These are phyloP conservation scores for Trametes villosa DNA, from an alignment of 768 basidiomycete genomes.

Conservation along the genomic window DNA sequence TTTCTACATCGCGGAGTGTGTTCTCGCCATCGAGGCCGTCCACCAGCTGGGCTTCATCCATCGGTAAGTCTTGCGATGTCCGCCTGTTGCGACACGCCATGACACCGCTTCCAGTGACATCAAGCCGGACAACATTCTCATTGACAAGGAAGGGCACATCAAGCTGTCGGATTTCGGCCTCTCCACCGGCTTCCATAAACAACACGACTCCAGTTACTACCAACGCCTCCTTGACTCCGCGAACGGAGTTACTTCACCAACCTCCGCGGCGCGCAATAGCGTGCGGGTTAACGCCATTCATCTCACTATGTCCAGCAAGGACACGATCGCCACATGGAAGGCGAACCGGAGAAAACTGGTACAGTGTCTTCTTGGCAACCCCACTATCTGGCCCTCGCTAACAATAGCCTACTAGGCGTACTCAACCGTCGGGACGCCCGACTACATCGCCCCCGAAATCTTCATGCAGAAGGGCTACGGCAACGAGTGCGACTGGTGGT, in stretches of 20 bases:
- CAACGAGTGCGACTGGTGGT: slow-evolving; percentile 99
- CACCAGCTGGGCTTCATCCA: slow-evolving; percentile 98
- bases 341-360: slow-evolving; percentile 96
- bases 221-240: slow-evolving; percentile 81
- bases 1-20: slow-evolving; percentile 99
- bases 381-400: neutral
- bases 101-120: slow-evolving; percentile 71
- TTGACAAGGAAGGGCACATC: slow-evolving; percentile 96
- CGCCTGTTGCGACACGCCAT: slow-evolving; percentile 4
- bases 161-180: slow-evolving; percentile 99
- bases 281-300: slow-evolving; percentile 98
- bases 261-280: slow-evolving; percentile 74
- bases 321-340: slow-evolving; percentile 98
- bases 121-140: slow-evolving; percentile 98
- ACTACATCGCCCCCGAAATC: slow-evolving; percentile 96
- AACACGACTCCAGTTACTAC: slow-evolving; percentile 96
- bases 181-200: slow-evolving; percentile 99
- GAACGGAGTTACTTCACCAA: slow-evolving; percentile 48
- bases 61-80: slow-evolving; percentile 57
- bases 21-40: slow-evolving; percentile 96
- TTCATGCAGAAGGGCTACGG: slow-evolving; percentile 97
- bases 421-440: slow-evolving; percentile 96
- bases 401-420: slow-evolving; percentile 65
- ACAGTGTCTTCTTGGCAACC: slow-evolving; percentile 27
- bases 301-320: slow-evolving; percentile 91